Conservation (phyloP, 805 yeast species). For the Scheffersomyces ergatensis region DNA sequence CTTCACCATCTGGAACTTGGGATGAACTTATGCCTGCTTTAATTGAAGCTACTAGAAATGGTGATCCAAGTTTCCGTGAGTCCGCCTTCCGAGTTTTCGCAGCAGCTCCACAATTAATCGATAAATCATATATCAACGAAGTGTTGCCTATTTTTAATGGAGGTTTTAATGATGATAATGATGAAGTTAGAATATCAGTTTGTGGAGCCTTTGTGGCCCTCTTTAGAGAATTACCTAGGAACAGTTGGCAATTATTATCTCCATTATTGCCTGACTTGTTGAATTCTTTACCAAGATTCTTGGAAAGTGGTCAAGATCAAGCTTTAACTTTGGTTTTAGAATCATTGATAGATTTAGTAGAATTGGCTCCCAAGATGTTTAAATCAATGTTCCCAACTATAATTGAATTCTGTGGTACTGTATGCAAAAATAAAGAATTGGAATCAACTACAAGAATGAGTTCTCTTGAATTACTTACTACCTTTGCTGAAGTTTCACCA, state of each 20-base stretch:
- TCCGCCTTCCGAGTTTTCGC: conserved; percentile 88
- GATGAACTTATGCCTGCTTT: conserved; percentile 73
- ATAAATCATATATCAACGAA: conserved; percentile 51
- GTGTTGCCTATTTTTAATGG: conserved; percentile 68
- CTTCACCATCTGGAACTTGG: conserved; percentile 60
- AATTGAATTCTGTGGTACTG: conserved; percentile 79
- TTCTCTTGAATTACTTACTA: conserved; percentile 83
- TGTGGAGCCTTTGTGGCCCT: conserved; percentile 90
- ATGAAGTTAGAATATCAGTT: conserved; percentile 86
- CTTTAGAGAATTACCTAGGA: conserved; percentile 77
- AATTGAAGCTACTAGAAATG: conserved; percentile 56
- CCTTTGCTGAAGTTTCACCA: conserved; percentile 92
- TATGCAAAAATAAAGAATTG: conserved; percentile 75
- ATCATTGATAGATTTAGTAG: conserved; percentile 84
- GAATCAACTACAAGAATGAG: conserved; percentile 80
- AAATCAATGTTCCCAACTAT: conserved; percentile 87
- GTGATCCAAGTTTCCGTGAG: conserved; percentile 73
- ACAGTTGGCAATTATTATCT: conserved; percentile 72
- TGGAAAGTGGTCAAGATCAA: conserved; percentile 73
- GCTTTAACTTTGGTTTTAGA: conserved; percentile 88
- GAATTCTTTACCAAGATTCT: conserved; percentile 82
- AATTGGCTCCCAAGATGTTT: conserved; percentile 92
- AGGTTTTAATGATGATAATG: conserved; percentile 79
- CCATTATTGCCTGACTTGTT: conserved; percentile 80
- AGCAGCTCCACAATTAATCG: conserved; percentile 76